Evolutionary conservation across 768 basidiomycete genomes (phyloP), one percentile per base, ranked within the genome.

Genomic region (Tylopilus vinaceipallidus): DNA sequence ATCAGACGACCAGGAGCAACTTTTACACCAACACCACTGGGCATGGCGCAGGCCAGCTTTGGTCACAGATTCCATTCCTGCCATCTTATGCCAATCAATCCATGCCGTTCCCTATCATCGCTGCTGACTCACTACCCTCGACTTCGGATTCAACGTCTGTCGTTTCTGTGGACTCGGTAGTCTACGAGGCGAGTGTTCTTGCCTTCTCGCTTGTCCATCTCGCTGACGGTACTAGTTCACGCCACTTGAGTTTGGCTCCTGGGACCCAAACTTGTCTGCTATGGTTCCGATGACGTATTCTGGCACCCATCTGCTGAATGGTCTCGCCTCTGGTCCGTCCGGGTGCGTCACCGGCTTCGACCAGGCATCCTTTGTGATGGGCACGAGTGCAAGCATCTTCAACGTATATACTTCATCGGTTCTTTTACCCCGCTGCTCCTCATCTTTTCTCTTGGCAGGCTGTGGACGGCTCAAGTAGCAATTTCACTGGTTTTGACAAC

Each of bases 261-360:
- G 78, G 67, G 88, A 91, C 58, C 84, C 87, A 10, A 75, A 66
- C 43, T 70, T 88, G 8, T 82, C 82, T n/a, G 83, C 86, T 1
- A 90, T 86, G 64, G 75, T 78, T 59, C 83, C 84, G 38, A 70
- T 81, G 23, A 68, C 77, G 0, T 82, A 77, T 55, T 75, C 80
- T 6, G 92, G 92, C 6, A 89, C 88, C 0, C 73, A 75, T 52
- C 61, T 91, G 16, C 63, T 67, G 20, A 77, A 84, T 49, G 88
- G 86, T 3, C 59, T 71, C 49, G 76, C 84, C 0, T 69, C 66
- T 11, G 82, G 79, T 52, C 64, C 71, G 6, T 77, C 80, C 11
- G 66, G 78, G 1, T 95, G 92, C 63, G 82, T 83, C 12, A 79
- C 76, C 5, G 83, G 82, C 7, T 91, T 90, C 57, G 88, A 91